These are phyloP conservation scores for Lodderomyces beijingensis DNA, from an alignment of 1,139 yeast genomes.

Conservation along the genomic window DNA sequence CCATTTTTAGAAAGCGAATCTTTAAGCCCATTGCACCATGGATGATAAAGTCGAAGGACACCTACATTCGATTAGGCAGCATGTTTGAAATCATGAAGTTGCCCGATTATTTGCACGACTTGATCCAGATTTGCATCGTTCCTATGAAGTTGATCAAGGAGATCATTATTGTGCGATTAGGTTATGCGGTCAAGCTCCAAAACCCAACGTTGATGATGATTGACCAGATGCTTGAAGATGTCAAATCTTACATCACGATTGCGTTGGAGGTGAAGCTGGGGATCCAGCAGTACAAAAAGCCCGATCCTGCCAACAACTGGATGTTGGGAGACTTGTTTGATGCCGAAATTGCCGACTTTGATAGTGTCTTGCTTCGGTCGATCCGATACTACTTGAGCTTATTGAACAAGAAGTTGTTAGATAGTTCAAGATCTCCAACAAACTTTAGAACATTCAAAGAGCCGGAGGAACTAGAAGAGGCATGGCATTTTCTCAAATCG, in stretches of 20 bases:
- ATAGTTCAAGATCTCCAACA: conserved; percentile 60
- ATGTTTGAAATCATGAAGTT: conserved; percentile 66
- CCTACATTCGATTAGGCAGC: conserved; percentile 60
- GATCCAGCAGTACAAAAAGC: conserved; percentile 59
- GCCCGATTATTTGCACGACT: conserved; percentile 68
- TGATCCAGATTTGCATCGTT: conserved; percentile 65
- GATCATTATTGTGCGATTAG: conserved; percentile 67
- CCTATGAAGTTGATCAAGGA: conserved; percentile 83
- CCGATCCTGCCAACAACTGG: conserved; percentile 67
- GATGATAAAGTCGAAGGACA: conserved; percentile 73
- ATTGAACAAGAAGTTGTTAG: conserved; percentile 71
- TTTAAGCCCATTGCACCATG: conserved; percentile 61
- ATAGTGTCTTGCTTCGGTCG: conserved; percentile 67
- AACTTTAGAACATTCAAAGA: conserved; percentile 84
- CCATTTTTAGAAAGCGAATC: conserved; percentile 59
- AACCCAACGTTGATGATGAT: conserved; percentile 95
- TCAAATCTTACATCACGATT: conserved; percentile 68
- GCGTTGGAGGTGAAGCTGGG: conserved; percentile 76
- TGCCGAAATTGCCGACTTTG: conserved; percentile 53
- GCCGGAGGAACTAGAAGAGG: conserved; percentile 80
- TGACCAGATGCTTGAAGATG: conserved; percentile 89
- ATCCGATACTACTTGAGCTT: conserved; percentile 69
- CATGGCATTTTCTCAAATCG: conserved; percentile 71
- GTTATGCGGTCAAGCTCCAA: conserved; percentile 72
- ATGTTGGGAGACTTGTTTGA: conserved; percentile 64